Evolutionary conservation across 2,329 filamentous ascomycete genomes (phyloP), one percentile per base, ranked within the genome.

Genomic region (Bimuria novae-zelandiae): DNA sequence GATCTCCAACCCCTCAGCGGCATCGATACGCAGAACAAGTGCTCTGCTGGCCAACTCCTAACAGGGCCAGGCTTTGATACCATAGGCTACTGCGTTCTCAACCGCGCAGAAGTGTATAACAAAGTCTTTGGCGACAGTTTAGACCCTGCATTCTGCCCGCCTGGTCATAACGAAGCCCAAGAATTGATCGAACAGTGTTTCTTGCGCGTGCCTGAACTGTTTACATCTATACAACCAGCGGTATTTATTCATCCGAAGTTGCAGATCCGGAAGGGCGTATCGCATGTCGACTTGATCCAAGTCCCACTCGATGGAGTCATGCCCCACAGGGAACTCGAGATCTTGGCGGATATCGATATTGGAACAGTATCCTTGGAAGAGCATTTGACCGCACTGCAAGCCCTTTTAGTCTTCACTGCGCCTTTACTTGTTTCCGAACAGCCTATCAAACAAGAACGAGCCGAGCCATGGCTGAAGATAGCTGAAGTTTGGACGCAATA

Each of bases 211-310:
- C 25, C 40, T 12, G 37, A 43, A 22, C 1, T 41, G 41, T 12
- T 53, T 19, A 19, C 36, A 27, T 41, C 39, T 49, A 21, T 36
- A 12, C 25, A 16, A 33, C 36, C 42, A 3, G 39, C 51, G 1
- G 14, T 36, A 2, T 41, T 48, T 16, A 32, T 53, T 7, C 51
- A 54, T 46, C 51, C 51, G 21, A 44, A 46, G 23, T 33, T 54
- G 3, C 51, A 46, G 29, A 33, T 44, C 6, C 27, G 11, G 11
- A n/a, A 3, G 6, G 42, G 42, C 14, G 27, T 25, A 27, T 44
- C 32, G 33, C n/a, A 42, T 23, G 10, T 32, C 4, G n/a, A 11
- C 4, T 10, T 41, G 37, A 32, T 39, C 16, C 23, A 17, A 41
- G 27, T n/a, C 19, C 32, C 40, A 6, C 23, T 32, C 19, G 8